phyloP scores from a whole-genome alignment of 805 yeast genomes.

The Sporopachydermia lactativora region DNA sequence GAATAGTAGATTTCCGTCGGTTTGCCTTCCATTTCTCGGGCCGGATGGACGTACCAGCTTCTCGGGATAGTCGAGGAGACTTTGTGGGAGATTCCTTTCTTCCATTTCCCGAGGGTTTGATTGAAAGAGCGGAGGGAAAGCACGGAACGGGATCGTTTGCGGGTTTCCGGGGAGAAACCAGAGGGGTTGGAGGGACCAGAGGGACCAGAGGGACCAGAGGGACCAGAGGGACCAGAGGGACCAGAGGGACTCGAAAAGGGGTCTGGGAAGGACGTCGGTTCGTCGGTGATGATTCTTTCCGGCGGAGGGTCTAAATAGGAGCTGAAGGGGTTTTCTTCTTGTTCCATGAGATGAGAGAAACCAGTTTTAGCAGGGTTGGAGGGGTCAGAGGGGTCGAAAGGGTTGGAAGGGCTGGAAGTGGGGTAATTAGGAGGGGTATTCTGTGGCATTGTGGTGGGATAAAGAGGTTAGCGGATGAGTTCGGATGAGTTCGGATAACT shows the following conservation, averaged over 20 bases:
- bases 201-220: background rate
- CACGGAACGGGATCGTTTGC: constrained; percentile 11
- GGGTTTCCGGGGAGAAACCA: background rate
- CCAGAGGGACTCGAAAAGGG: background rate
- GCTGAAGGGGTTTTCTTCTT: background rate
- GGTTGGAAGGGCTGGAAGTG: too few relatives aligned
- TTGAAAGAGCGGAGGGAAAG: constrained; percentile 9
- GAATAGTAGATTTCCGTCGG: constrained; percentile 38
- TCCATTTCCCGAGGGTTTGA: constrained; percentile 15
- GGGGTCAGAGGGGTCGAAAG: too few relatives aligned
- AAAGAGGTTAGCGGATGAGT: too few relatives aligned
- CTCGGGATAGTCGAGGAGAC: constrained; percentile 12
- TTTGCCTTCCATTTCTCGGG: constrained; percentile 9
- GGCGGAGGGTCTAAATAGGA: background rate
- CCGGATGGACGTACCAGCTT: constrained; percentile 13
- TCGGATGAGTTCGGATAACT: too few relatives aligned
- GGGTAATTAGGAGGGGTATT: too few relatives aligned
- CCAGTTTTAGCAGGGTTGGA: too few relatives aligned
- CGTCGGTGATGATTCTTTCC: background rate
- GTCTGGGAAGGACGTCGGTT: background rate
- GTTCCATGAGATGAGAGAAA: too few relatives aligned
- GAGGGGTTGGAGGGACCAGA: background rate
- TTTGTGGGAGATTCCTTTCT: constrained; percentile 5
- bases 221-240: background rate
- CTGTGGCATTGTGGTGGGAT: too few relatives aligned